A percentile compares a stretch with the other conserved stretches of the same genome.
These are phyloP conservation scores for Leishmania martiniquensis DNA, from an alignment of 208 protist genomes.

Conservation along the genomic window DNA sequence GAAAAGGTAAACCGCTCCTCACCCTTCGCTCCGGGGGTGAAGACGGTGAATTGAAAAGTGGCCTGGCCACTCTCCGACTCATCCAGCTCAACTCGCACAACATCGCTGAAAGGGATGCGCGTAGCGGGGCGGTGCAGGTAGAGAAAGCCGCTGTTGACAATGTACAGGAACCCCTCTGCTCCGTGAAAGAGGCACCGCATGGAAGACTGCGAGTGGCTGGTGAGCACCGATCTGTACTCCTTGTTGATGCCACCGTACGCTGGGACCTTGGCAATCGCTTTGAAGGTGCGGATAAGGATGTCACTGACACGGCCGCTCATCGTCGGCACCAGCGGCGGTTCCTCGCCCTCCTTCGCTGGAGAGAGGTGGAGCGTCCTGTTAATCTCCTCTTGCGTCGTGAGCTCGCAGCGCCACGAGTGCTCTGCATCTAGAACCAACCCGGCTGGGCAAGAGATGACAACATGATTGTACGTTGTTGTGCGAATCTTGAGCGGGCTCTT, in stretches of 20 bases:
- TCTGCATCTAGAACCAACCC: slow-evolving; percentile 61
- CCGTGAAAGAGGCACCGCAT: slow-evolving; percentile 78
- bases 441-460: slow-evolving; percentile 82
- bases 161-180: slow-evolving; percentile 76
- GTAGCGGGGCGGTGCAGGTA: slow-evolving; percentile 86
- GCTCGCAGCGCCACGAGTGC: slow-evolving; percentile 78
- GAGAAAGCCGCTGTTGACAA: slow-evolving; percentile 74
- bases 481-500: slow-evolving; percentile 74
- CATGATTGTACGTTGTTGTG: slow-evolving; percentile 74
- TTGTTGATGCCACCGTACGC: slow-evolving; percentile 82
- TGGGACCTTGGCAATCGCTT: slow-evolving; percentile 73
- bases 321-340: slow-evolving; percentile 56
- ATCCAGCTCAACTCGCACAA: slow-evolving; percentile 67
- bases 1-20: slow-evolving; percentile 76
- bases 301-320: slow-evolving; percentile 86
- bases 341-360: slow-evolving; percentile 25
- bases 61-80: slow-evolving; percentile 64
- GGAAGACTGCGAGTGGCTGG: slow-evolving; percentile 49
- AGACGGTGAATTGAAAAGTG: slow-evolving; percentile 81
- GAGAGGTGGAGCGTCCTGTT: slow-evolving; percentile 38
- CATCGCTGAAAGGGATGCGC: slow-evolving; percentile 49
- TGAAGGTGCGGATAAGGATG: slow-evolving; percentile 82
- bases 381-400: slow-evolving; percentile 83
- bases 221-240: slow-evolving; percentile 73
- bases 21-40: slow-evolving; percentile 29